Evolutionary conservation across 257 asterid genomes (phyloP).

Genomic region (Lantana camara): DNA sequence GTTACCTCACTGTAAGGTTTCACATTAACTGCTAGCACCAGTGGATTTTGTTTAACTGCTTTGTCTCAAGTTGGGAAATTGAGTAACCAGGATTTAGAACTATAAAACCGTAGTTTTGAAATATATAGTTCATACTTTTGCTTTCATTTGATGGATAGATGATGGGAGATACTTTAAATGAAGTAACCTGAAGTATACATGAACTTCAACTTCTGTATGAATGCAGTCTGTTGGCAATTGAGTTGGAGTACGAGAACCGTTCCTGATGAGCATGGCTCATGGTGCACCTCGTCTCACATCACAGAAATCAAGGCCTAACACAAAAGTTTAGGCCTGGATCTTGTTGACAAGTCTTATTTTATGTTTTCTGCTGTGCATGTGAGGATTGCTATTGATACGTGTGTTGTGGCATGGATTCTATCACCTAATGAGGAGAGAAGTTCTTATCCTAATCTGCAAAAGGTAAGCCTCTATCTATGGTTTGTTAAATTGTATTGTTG

Average conservation of each 20-base stretch:
- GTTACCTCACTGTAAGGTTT: background rate
- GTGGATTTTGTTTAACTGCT: slow-evolving; percentile 5
- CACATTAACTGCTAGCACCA: slow-evolving; percentile 1
- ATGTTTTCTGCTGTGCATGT: slow-evolving; percentile 59
- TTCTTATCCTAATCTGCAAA: slow-evolving; percentile 79
- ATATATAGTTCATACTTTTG: slow-evolving; percentile 15
- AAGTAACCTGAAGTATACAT: slow-evolving; percentile 20
- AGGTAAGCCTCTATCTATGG: slow-evolving; percentile 51
- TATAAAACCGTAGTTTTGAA: slow-evolving; percentile 8
- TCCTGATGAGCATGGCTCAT: slow-evolving; percentile 98
- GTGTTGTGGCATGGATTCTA: slow-evolving; percentile 83
- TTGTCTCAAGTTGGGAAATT: slow-evolving; percentile 10
- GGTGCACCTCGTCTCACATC: slow-evolving; percentile 74
- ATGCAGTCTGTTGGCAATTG: slow-evolving; percentile 96
- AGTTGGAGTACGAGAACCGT: slow-evolving; percentile 93
- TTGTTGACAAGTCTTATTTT: slow-evolving; percentile 57
- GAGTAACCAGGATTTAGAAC: slow-evolving; percentile 8
- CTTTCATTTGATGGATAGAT: slow-evolving; percentile 19
- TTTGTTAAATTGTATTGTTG: slow-evolving; percentile 2
- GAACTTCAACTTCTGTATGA: slow-evolving; percentile 24
- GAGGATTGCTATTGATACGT: slow-evolving; percentile 67
- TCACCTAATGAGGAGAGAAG: slow-evolving; percentile 96
- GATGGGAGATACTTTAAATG: slow-evolving; percentile 5
- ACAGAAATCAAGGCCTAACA: slow-evolving; percentile 49
- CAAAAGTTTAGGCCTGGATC: slow-evolving; percentile 70